Evolutionary conservation across 768 basidiomycete species (phyloP), one percentile per base, ranked within the genome.

Genomic region (Tylopilus intermedius): DNA sequence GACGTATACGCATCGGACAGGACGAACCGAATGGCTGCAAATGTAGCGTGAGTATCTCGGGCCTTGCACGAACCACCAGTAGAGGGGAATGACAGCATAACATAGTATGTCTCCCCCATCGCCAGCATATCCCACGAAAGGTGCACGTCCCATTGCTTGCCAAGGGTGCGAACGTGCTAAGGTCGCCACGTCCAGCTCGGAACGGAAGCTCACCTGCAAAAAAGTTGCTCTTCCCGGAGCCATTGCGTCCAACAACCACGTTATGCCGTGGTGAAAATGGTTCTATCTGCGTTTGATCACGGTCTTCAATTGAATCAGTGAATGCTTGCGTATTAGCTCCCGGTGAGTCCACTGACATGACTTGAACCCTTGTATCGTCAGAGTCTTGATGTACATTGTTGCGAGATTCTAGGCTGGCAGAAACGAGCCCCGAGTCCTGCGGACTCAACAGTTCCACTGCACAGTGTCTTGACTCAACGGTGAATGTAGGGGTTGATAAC

Each of bases 211-310:
- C 47, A 88, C 91, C 94, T 35, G 90, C 86, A 70, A 99, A 99
- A 78, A 99, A 98, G 69, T 98, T 99, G 64, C 90, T 94, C 77
- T 99, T 99, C 47, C 96, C 96, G 6, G 90, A 92, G 11, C 96
- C 96, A 79, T 99, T 98, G 40, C 96, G 75, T 13, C 96, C 95
- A 8, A 98, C 94, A 8, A 98, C 93, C 10, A 98, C 94, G 72
- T 98, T 98, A 67, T 96, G 93, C 45, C 78, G 84, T 1, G 94
- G 83, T 21, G 87, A 90, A 72, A 99, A 99, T 0, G 94, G 94
- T 60, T 97, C 94, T 53, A 96, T 91, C 61, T 89, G 86, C 0
- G 87, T 91, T 65, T 92, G 88, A 74, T 92, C 90, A 55, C 88
- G 81, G 66, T 91, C 88, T 90, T 59, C 54, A 21, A 30, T 35